Evolutionary conservation across 164 flowering plant species (phyloP), one percentile per base, ranked within the genome.

Genomic region (Chloranthus sessilifolius): DNA sequence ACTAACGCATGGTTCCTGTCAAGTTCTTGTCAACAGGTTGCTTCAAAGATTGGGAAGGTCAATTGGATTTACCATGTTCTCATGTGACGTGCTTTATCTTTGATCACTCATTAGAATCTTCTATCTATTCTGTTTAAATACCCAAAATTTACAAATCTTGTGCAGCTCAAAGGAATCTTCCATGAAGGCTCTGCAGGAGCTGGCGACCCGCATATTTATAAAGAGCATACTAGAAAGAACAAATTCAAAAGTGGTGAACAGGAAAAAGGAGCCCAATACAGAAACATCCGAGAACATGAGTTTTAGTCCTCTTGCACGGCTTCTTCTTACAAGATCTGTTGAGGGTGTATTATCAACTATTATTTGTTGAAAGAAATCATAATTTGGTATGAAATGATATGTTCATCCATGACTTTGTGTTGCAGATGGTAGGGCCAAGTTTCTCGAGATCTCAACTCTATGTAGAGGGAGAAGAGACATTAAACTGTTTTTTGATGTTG

Each of bases 31-130:
- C 59, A 76, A 73, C 58, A 75, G 62, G 63, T 62, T 91, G 72
- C 82, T 91, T 60, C 82, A 85, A 60, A 74, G 66, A 51, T 69
- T 91, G 39, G 88, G 77, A 74, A 87, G 98, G 98, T 87, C 51
- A 31, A 51, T 43, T n/a, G n/a, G n/a, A n/a, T n/a, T n/a, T n/a
- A n/a, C n/a, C n/a, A 41, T 42, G 38, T 49, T 57, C 43, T 47
- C 21, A 34, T 45, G 16, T 43, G 29, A 23, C 25, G 11, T 19
- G n/a, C 21, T 21, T 19, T 19, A 14, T 41, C 12, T 25, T 14
- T 41, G n/a, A 21, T 21, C 21, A 25, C 12, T 41, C 19, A 14
- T 41, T 41, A 19, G 11, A 41, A 8, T 5, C 25, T n/a, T n/a
- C n/a, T n/a, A n/a, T n/a, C n/a, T n/a, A n/a, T n/a, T n/a, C n/a